A percentile compares a stretch with the other conserved stretches of the same genome.
phyloP scores from a whole-genome alignment of 1,284 basidiomycete genomes.

The Puccinia horiana region DNA sequence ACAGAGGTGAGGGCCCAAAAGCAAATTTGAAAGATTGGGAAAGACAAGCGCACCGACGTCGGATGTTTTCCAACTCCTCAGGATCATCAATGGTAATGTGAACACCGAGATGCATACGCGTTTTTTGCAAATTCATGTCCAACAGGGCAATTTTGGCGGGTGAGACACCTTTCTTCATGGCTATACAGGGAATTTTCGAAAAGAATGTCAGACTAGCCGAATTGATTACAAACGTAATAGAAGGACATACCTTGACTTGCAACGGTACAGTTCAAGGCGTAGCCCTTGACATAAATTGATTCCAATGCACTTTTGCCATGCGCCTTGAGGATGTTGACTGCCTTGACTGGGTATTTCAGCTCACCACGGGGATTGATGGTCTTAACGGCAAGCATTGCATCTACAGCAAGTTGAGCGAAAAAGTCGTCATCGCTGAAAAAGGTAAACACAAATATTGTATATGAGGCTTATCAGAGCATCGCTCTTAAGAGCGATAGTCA shows the following conservation, averaged over 20 bases:
- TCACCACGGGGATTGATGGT: conserved; percentile 92
- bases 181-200: conserved; percentile 60
- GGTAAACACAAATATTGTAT: conserved; percentile 38
- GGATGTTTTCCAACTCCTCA: conserved; percentile 92
- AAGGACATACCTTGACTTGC: conserved; percentile 81
- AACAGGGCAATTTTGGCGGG: conserved; percentile 97
- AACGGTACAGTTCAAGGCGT: conserved; percentile 97
- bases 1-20: neutral
- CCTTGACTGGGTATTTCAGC: conserved; percentile 98
- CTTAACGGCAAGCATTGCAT: conserved; percentile 97
- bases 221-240: neutral
- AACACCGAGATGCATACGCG: conserved; percentile 95
- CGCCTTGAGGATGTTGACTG: conserved; percentile 98
- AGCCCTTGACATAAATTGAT: conserved; percentile 91
- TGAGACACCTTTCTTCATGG: conserved; percentile 93
- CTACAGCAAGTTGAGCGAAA: conserved; percentile 97
- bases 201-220: conserved; percentile 14
- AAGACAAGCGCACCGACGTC: conserved; percentile 70
- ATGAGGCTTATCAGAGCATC: neutral
- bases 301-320: conserved; percentile 95
- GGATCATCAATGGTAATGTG: conserved; percentile 98
- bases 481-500: neutral
- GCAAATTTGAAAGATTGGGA: neutral
- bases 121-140: conserved; percentile 96
- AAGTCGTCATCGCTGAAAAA: conserved; percentile 86